Base-by-base conservation (phyloP, 164 flowering plant genomes). In the Brasenia schreberi region DNA sequence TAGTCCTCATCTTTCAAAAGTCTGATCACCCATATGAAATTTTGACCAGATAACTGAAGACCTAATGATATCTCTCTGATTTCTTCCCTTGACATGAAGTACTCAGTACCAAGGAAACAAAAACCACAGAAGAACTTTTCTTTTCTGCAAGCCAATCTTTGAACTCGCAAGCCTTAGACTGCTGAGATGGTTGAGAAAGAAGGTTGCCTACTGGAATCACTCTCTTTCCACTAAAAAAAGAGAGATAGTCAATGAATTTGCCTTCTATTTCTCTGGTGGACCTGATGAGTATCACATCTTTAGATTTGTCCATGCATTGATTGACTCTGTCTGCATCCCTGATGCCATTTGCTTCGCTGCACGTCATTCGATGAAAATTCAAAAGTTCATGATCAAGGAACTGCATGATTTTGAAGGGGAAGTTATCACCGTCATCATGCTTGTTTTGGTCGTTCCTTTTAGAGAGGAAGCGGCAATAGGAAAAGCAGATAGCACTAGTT, bases 41-140 rank as follows among this genome's bases (percentile, higher is more conserved):
- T 66, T 43, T 75, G 74, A 7, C 58, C 59, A 70, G 77, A 70
- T 1, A 71, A 72, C 72, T 81, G 77, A 7, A 81, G 65, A 27
- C 82, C 82, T 6, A 49, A 42, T 18, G 79, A 79, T 10, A 79
- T 61, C 62, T 81, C 84, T 43, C 70, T 71, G 4, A 71, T 70
- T 66, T 78, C 77, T 18, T 76, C 78, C 68, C 61, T 66, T 17
- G 73, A 73, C 42, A 75, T 70, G 70, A 75, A 81, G 45, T 75
- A 79, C 67, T 79, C 84, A n/a, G 73, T 81, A 3, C 84, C 84
- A 64, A 77, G 1, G 82, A 81, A 27, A 74, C 79, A 64, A 71
- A 79, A 52, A 81, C 78, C 0, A 44, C 59, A 0, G 81, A 77
- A n/a, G 49, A 19, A 11, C 7, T 18, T 1, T 71, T 70, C 69